Evolutionary conservation across 148 eudicot genomes (phyloP).

Genomic region (Chenopodium formosanum): DNA sequence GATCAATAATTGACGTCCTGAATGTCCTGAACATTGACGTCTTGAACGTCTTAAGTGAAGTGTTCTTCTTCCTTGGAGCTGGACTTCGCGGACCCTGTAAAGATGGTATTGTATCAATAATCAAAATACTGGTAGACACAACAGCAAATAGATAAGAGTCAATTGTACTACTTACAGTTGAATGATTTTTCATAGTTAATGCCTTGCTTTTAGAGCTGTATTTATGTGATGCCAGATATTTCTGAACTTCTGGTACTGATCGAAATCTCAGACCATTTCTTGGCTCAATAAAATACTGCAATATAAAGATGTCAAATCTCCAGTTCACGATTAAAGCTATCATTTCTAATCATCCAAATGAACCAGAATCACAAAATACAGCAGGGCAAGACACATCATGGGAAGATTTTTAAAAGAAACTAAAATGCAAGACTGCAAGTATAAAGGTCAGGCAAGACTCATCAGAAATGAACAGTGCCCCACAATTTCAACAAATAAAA

Average conservation of each 20-base stretch:
- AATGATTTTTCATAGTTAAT: constrained; percentile 25
- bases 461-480: not conserved
- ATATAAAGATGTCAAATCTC: constrained; percentile 9
- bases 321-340: not conserved
- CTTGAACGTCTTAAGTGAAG: constrained; percentile 18
- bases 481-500: not conserved
- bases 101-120: not conserved
- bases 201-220: constrained; percentile 30
- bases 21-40: constrained; percentile 20
- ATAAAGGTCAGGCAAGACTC: not conserved
- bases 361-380: not conserved
- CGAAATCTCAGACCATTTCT: constrained; percentile 56
- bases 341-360: not conserved
- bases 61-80: constrained; percentile 24
- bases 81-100: constrained; percentile 27
- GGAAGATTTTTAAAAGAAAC: not conserved
- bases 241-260: constrained; percentile 62
- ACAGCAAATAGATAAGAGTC: not conserved
- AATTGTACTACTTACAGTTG: constrained; percentile 29
- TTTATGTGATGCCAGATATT: constrained; percentile 46
- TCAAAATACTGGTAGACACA: not conserved
- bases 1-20: constrained; percentile 18
- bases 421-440: not conserved
- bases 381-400: not conserved
- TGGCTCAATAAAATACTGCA: constrained; percentile 80